Base-by-base conservation (phyloP, 345 rosid species). In the Xanthoceras sorbifolium region DNA sequence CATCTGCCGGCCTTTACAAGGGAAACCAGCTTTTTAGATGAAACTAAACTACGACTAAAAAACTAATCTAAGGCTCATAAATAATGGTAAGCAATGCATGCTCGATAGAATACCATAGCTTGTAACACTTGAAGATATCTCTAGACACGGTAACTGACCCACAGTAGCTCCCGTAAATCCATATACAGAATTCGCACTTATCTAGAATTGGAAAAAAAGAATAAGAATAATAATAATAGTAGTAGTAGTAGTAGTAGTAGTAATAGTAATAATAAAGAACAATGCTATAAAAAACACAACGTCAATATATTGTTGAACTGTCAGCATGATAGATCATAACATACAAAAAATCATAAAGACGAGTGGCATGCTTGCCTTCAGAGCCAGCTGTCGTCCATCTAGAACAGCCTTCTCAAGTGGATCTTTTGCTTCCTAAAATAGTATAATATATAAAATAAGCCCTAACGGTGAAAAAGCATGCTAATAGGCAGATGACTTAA, bases 161-260 rank as follows among this genome's bases (percentile, higher is more conserved):
- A 88, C 79, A 77, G 97, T 93, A 81, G 98, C 98, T 81, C 98
- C 99, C 3, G 99, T 96, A 85, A 96, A 96, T 71, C 99, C 99
- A 78, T 93, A 96, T 1, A 93, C 99, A 64, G 99, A 93, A 86
- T 96, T 96, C 67, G 98, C 99, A 84, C 98, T 93, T 77, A 96
- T 69, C 98, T 96, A 91, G 74, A 78, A 75, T 20, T 59, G 62
- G 55, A 80, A 38, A 72, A 31, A 74, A 34, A 83, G 60, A 55
- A 64, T 68, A 31, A 62, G 40, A 42, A 36, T 36, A 36, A 36
- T 36, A 42, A 42, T 42, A 2, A 42, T 42, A n/a, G n/a, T n/a
- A n/a, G n/a, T n/a, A n/a, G n/a, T n/a, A n/a, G n/a, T n/a, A n/a
- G n/a, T n/a, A n/a, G n/a, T n/a, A n/a, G n/a, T n/a, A n/a, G n/a